These are phyloP conservation scores for Erigeron philadelphicus DNA, from an alignment of 140 eudicot species.

Conservation along the genomic window DNA sequence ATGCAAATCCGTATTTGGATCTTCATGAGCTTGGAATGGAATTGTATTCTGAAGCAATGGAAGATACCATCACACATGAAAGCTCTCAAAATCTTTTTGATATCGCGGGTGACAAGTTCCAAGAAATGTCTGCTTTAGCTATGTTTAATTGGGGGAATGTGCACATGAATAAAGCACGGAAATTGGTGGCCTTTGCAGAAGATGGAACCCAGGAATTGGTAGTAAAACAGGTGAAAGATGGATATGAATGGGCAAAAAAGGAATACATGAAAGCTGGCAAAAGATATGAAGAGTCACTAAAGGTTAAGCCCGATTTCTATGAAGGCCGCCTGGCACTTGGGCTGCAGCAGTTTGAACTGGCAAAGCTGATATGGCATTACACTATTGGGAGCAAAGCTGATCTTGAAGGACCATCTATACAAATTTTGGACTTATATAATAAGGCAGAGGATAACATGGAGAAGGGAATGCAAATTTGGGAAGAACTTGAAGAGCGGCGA, in stretches of 20 bases:
- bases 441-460: constrained; percentile 94
- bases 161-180: constrained; percentile 86
- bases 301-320: constrained; percentile 71
- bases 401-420: constrained; percentile 34
- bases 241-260: constrained; percentile 69
- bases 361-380: constrained; percentile 76
- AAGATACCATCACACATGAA: constrained; percentile 58
- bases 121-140: constrained; percentile 92
- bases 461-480: constrained; percentile 95
- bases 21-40: constrained; percentile 89
- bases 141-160: constrained; percentile 83
- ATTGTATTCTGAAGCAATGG: constrained; percentile 80
- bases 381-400: constrained; percentile 42
- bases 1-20: constrained; percentile 76
- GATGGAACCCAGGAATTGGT: constrained; percentile 42
- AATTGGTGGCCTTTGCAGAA: constrained; percentile 46
- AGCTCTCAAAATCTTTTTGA: constrained; percentile 66
- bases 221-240: constrained; percentile 38
- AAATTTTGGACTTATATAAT: constrained; percentile 59
- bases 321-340: constrained; percentile 94
- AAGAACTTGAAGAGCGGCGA: constrained; percentile 76
- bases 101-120: constrained; percentile 63
- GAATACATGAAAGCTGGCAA: constrained; percentile 68
- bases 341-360: constrained; percentile 75
- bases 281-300: constrained; percentile 66